These are phyloP conservation scores for Triadica sebifera DNA, from an alignment of 345 rosid genomes.

Conservation along the genomic window DNA sequence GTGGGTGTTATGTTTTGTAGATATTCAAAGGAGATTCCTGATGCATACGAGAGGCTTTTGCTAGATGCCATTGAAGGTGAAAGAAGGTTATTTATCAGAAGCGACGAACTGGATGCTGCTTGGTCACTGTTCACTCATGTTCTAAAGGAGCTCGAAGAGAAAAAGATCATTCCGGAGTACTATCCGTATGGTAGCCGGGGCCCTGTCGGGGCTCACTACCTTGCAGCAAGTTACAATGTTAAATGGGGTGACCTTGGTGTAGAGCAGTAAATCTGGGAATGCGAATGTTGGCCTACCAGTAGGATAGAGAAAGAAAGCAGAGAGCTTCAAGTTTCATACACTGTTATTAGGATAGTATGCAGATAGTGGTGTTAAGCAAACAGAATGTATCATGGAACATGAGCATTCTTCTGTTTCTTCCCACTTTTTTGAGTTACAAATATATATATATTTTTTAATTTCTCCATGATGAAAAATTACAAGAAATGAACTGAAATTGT, in stretches of 20 bases:
- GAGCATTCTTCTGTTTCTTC: neutral
- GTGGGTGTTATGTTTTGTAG: conserved; percentile 28
- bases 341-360: neutral
- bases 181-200: conserved; percentile 99
- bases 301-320: neutral
- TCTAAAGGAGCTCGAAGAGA: conserved; percentile 80
- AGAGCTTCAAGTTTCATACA: neutral
- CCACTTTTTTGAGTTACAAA: neutral
- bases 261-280: conserved; percentile 43
- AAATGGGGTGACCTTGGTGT: conserved; percentile 86
- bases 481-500: too few species aligned
- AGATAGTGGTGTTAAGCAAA: too few species aligned
- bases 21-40: conserved; percentile 95
- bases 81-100: conserved; percentile 90
- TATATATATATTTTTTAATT: too few species aligned
- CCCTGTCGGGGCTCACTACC: conserved; percentile 98
- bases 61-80: conserved; percentile 96
- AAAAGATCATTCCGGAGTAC: conserved; percentile 72
- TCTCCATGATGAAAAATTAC: too few species aligned
- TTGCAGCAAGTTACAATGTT: conserved; percentile 87
- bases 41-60: conserved; percentile 95
- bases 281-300: neutral
- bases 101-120: conserved; percentile 96
- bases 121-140: conserved; percentile 86
- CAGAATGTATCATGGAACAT: neutral